phyloP scores from a whole-genome alignment of 108 stramenopile genomes.

The Licmophora abbreviata region DNA sequence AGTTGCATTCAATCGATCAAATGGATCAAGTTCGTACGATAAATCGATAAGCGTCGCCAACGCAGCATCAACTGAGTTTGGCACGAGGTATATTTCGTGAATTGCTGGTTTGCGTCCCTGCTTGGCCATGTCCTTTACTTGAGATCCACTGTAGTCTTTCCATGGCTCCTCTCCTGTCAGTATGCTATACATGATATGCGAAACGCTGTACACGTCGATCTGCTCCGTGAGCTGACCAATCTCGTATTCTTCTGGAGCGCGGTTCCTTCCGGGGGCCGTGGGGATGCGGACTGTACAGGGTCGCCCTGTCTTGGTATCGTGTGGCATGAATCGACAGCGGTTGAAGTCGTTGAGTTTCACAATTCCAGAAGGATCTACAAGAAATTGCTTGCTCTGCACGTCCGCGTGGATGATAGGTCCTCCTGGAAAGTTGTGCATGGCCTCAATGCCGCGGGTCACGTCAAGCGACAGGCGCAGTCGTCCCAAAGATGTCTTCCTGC shows the following conservation, averaged over 20 bases:
- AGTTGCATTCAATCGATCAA: constrained; percentile 8
- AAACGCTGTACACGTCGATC: constrained; percentile 70
- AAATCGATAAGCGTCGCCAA: constrained; percentile 4
- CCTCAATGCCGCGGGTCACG: constrained; percentile 47
- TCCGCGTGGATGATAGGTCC: constrained; percentile 71
- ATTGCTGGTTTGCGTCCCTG: constrained; percentile 10
- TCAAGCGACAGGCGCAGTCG: constrained; percentile 51
- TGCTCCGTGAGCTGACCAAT: constrained; percentile 45
- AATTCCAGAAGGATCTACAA: constrained; percentile 32
- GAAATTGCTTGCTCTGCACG: constrained; percentile 64
- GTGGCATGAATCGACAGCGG: constrained; percentile 73
- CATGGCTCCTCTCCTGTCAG: constrained; percentile 20
- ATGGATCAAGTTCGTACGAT: constrained; percentile 9
- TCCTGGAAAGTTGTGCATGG: constrained; percentile 33
- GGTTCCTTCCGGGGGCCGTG: constrained; percentile 54
- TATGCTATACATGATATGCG: constrained; percentile 65
- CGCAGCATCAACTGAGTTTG: constrained; percentile 5
- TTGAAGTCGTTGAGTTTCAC: constrained; percentile 85
- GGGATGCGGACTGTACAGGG: constrained; percentile 61
- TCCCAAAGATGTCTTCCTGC: constrained; percentile 20
- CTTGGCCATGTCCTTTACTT: constrained; percentile 3
- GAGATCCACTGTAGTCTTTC: not conserved
- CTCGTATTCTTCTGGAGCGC: constrained; percentile 75
- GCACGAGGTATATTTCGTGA: constrained; percentile 1
- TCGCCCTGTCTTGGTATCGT: constrained; percentile 16